A percentile compares a stretch with the other conserved stretches of the same genome.
Evolutionary conservation across 2,329 filamentous ascomycete species (phyloP).

Genomic region (Boeremia exigua): DNA sequence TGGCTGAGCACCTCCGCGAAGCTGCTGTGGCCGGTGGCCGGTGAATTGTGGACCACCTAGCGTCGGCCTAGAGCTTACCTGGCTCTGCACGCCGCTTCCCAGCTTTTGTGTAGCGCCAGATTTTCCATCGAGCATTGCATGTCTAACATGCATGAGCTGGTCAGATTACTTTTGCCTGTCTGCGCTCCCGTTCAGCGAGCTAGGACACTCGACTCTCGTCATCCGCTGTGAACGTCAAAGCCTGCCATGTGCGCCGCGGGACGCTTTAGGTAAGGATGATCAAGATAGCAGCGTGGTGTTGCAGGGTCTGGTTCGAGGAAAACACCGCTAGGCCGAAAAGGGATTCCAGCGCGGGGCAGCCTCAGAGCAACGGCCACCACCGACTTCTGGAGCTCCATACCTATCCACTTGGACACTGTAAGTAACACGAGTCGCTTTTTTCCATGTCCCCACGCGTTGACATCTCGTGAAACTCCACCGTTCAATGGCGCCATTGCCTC

Average conservation of each 20-base stretch:
- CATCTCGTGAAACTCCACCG: not conserved
- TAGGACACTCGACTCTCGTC: not conserved
- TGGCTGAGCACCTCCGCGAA: slow-evolving; percentile 20
- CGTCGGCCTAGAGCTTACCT: slow-evolving; percentile 7
- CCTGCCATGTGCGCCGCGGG: slow-evolving; percentile 8
- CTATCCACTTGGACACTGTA: too few species aligned
- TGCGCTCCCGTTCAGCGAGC: not conserved
- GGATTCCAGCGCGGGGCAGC: slow-evolving; percentile 5
- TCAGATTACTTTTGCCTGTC: not conserved
- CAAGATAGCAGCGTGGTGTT: slow-evolving; percentile 17
- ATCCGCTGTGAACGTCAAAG: slow-evolving; percentile 7
- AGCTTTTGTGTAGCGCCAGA: not conserved
- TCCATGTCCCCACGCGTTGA: not conserved
- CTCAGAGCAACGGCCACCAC: not conserved
- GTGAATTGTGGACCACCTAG: slow-evolving; percentile 12
- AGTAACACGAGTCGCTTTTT: too few species aligned
- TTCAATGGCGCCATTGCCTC: slow-evolving; percentile 15
- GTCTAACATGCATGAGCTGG: not conserved
- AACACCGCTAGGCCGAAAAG: slow-evolving; percentile 1
- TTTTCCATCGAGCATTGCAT: not conserved
- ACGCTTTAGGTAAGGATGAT: slow-evolving; percentile 18
- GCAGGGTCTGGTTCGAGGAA: slow-evolving; percentile 9
- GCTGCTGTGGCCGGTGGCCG: slow-evolving; percentile 3
- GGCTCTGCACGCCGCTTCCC: slow-evolving; percentile 6
- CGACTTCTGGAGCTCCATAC: not conserved